Base-by-base conservation (phyloP, 2,329 filamentous ascomycete species). In the Nemania sp. region DNA sequence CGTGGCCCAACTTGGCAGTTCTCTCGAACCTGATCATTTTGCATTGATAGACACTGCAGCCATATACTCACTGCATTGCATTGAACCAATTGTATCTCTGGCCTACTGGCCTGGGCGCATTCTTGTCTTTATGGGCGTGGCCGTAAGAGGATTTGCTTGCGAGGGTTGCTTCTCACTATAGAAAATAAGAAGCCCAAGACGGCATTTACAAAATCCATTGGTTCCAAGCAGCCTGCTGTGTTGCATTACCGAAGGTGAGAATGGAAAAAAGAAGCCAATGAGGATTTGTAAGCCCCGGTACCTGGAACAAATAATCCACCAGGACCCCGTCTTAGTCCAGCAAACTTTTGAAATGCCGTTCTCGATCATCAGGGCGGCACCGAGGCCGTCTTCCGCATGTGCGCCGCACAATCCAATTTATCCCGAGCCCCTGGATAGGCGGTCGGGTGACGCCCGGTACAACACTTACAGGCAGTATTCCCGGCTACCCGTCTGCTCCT, bases 341-440 rank as follows among this genome's bases (percentile, higher is more conserved):
- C 12, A 12, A 6, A 33, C 31, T 5, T 33, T 5, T 22, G 22
- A 15, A 31, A 43, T 48, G 11, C 24, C 39, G 31, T 52, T 42
- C 37, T 42, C 39, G 17, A 48, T 12, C 19, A 41, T 49, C 33
- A 41, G 33, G 34, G 17, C 34, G 41, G 45, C 52, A 42, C 30
- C 20, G 28, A 31, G 45, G 42, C 47, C 28, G 30, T 31, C 41
- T 14, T 28, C 30, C 30, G 34, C 31, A 14, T 40, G 48, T 33
- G 15, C n/a, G 40, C 40, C 42, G 45, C 31, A 17, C 34, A 43
- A 20, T 24, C 40, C 34, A 28, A 26, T 43, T 48, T 45, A 41
- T 49, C 54, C 54, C 50, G 53, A 40, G 50, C 50, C 49, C 59
- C 40, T 51, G 54, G 63, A 61, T 62, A 57, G 60, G 59, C 59